phyloP scores from a whole-genome alignment of 805 yeast species.

The Pichia insulana region DNA sequence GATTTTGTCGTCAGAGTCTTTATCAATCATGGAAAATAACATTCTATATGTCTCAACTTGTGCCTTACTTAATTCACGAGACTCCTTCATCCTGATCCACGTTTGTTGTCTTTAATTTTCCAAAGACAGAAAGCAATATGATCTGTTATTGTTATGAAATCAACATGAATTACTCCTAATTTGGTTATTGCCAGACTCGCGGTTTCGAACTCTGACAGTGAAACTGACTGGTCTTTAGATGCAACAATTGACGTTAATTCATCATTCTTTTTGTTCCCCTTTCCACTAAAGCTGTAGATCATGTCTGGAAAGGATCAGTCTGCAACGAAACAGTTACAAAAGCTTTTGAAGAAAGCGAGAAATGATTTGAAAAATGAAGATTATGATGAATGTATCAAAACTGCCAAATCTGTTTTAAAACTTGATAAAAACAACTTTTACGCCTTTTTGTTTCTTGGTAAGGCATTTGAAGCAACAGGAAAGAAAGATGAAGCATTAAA shows the following conservation, averaged over 20 bases:
- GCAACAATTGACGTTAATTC: too few species aligned
- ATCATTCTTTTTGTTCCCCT: too few species aligned
- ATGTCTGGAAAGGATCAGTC: conserved; percentile 1
- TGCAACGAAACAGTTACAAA: conserved; percentile 12
- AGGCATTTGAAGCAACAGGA: conserved; percentile 44
- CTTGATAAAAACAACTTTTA: conserved; percentile 49
- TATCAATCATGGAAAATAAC: conserved; percentile 73
- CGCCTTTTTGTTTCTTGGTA: conserved; percentile 68
- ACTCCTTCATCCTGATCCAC: not conserved
- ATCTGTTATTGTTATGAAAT: too few species aligned
- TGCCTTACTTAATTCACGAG: conserved; percentile 40
- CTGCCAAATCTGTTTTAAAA: conserved; percentile 32
- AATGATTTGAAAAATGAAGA: conserved; percentile 9
- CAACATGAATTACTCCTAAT: too few species aligned
- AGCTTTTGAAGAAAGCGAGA: conserved; percentile 39
- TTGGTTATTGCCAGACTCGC: too few species aligned
- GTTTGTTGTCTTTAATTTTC: too few species aligned
- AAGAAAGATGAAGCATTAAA: conserved; percentile 32
- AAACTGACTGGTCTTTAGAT: not conserved
- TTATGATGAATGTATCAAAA: conserved; percentile 6
- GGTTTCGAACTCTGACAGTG: too few species aligned
- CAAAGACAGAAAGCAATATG: too few species aligned
- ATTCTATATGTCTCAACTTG: conserved; percentile 62
- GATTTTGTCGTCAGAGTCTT: conserved; percentile 67
- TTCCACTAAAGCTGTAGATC: too few species aligned